Percentiles rank a stretch among this genome's conserved stretches.
Conservation (phyloP, 495 filamentous ascomycete genomes). For the Xylaria castorea region DNA sequence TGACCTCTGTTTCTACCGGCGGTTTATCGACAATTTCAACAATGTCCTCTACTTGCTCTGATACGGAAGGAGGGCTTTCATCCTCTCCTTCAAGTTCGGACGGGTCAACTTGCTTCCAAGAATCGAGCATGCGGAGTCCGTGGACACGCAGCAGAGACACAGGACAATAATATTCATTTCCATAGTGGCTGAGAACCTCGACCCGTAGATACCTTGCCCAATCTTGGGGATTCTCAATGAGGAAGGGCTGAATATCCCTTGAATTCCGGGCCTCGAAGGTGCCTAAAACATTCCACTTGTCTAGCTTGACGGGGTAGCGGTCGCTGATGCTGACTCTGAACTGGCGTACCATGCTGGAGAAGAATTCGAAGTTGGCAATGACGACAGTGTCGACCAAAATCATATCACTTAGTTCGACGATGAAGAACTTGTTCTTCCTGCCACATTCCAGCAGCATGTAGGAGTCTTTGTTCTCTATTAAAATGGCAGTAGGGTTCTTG, state of each 20-base stretch:
- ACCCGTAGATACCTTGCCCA: constrained; percentile 93
- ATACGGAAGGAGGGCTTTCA: constrained; percentile 35
- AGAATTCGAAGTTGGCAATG: constrained; percentile 97
- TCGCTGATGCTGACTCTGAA: constrained; percentile 92
- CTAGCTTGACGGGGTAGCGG: constrained; percentile 87
- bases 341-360: constrained; percentile 91
- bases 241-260: constrained; percentile 91
- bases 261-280: constrained; percentile 90
- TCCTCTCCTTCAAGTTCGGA: constrained; percentile 63
- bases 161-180: constrained; percentile 95
- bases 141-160: constrained; percentile 89
- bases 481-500: constrained; percentile 82
- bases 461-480: constrained; percentile 96
- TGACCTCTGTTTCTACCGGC: constrained; percentile 33
- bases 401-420: constrained; percentile 86
- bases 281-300: constrained; percentile 90
- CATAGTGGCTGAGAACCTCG: constrained; percentile 92
- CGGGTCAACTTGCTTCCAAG: constrained; percentile 73
- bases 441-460: constrained; percentile 97
- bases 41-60: constrained; percentile 52
- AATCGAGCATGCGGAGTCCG: constrained; percentile 96
- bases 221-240: constrained; percentile 89
- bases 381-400: constrained; percentile 96
- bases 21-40: constrained; percentile 36
- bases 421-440: constrained; percentile 87